Conservation (phyloP, 176 grass and related monocot genomes). For the bread wheat (Triticum aestivum) region DNA sequence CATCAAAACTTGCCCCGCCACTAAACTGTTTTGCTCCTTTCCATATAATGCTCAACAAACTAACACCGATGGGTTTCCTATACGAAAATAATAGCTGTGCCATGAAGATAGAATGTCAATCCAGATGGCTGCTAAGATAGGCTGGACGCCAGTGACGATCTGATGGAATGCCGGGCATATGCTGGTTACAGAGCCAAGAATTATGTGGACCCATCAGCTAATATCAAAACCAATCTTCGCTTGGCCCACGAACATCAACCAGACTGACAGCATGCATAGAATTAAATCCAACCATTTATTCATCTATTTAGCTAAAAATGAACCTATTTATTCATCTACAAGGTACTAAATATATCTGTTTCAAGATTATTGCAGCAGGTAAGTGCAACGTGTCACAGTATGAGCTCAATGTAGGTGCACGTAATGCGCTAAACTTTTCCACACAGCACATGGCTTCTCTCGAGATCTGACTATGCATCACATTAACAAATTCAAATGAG, state of each 20-base stretch:
- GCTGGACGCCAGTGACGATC: not conserved
- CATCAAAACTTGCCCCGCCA: not conserved
- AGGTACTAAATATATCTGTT: not conserved
- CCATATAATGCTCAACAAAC: not conserved
- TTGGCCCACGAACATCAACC: too few species aligned
- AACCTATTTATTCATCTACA: not conserved
- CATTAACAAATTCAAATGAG: not conserved
- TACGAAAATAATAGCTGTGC: not conserved
- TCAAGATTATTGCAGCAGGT: conserved; percentile 12
- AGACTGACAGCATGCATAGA: too few species aligned
- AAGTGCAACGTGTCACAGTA: conserved; percentile 2
- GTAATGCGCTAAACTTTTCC: not conserved
- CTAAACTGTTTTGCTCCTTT: too few species aligned
- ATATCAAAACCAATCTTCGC: too few species aligned
- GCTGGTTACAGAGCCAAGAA: too few species aligned
- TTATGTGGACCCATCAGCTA: too few species aligned
- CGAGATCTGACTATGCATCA: not conserved
- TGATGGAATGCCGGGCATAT: not conserved
- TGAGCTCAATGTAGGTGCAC: not conserved
- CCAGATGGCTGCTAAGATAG: not conserved
- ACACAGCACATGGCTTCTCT: not conserved
- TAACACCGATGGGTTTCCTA: not conserved
- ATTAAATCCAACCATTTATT: not conserved
- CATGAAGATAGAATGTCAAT: not conserved
- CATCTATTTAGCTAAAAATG: not conserved